Conservation (phyloP, 1,284 basidiomycete species). For the Apiotrichum akiyoshidainum region DNA sequence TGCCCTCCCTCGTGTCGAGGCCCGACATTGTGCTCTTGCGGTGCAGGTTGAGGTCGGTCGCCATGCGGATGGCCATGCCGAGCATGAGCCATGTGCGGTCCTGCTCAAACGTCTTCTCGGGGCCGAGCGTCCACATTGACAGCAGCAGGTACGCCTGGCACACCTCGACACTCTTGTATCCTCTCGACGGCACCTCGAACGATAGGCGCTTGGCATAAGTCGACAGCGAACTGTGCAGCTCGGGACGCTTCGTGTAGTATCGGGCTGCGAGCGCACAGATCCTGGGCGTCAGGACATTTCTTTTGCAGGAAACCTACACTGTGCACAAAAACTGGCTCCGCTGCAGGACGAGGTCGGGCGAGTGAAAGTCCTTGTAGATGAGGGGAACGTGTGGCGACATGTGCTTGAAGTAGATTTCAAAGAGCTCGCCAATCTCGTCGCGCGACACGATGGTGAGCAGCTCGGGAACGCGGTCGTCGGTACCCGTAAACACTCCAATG, state of each 20-base stretch:
- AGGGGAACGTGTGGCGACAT: conserved; percentile 53
- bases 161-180: conserved; percentile 91
- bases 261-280: conserved; percentile 88
- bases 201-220: conserved; percentile 87
- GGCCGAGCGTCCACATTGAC: conserved; percentile 80
- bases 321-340: conserved; percentile 89
- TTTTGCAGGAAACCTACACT: conserved; percentile 61
- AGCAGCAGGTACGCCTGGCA: conserved; percentile 85
- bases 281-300: conserved; percentile 21
- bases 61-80: conserved; percentile 71
- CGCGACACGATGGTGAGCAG: conserved; percentile 79
- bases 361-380: conserved; percentile 81
- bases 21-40: conserved; percentile 72
- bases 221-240: conserved; percentile 75
- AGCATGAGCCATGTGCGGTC: conserved; percentile 91
- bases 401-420: conserved; percentile 71
- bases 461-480: conserved; percentile 58
- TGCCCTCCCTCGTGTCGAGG: conserved; percentile 67
- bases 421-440: conserved; percentile 82
- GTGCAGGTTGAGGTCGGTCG: conserved; percentile 91
- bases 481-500: conserved; percentile 22
- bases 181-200: conserved; percentile 71
- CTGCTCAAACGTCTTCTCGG: conserved; percentile 90
- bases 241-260: conserved; percentile 78
- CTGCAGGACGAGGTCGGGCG: conserved; percentile 83